Evolutionary conservation across 139 green algal genomes (phyloP), one percentile per base, ranked within the genome.

Genomic region (Astrephomene gubernaculifera): DNA sequence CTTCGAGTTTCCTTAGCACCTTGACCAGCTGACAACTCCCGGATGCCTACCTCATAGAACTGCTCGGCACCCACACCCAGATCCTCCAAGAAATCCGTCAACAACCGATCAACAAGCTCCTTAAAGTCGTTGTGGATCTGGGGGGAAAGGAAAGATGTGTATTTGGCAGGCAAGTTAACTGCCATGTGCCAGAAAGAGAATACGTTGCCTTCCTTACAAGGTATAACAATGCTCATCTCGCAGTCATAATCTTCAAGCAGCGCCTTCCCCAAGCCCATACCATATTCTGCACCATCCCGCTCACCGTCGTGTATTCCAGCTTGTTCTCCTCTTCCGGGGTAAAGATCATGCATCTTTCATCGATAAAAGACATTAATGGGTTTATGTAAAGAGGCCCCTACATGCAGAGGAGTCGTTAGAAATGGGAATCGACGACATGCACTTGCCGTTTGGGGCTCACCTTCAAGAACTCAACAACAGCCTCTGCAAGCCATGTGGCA

Each of bases 281-380:
- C n/a, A n/a, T n/a, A n/a, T 57, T 17, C 49, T 57, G 49, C 69
- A 33, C 10, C 44, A 39, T 25, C 39, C 35, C 33, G 39, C 81
- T 27, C 71, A 92, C 87, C 1, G 74, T 73, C 4, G 89, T 94
- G 85, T 94, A 94, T 74, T 94, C 90, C 0, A 95, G 71, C 81
- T 92, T 92, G 87, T 94, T 94, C 82, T 95, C 92, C 60, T 95
- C 92, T 39, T 95, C 92, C 22, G 75, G 68, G 22, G 90, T 89
- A 75, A 95, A 95, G 33, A 95, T 88, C 10, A 89, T 67, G 73
- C 88, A 89, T 49, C 90, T 89, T 31, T 92, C 80, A 76, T 95
- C 92, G 41, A 93, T 92, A 76, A 94, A 95, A 36, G 60, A 78
- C 90, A 95, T 93, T 21, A 94, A 53, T 9, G 92, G 92, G n/a